Evolutionary conservation across 495 filamentous ascomycete species (phyloP), one percentile per base, ranked within the genome.

Genomic region (Xylaria acuta): DNA sequence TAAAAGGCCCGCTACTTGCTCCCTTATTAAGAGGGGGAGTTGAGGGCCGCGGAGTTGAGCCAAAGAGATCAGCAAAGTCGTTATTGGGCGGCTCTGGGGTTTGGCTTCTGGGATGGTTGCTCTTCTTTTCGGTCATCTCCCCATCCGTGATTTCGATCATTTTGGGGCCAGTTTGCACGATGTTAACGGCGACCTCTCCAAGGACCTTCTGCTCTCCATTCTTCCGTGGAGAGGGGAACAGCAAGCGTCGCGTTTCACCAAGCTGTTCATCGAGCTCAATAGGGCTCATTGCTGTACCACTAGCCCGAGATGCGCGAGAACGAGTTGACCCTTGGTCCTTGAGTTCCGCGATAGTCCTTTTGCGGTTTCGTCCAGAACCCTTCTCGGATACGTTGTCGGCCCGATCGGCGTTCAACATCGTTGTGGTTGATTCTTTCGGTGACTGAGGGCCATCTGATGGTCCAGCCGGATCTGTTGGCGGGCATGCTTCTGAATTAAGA

Each of bases 141-240:
- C 47, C 68, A 67, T 82, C 65, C 49, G 76, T 77, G 9, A 77
- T 76, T 51, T 78, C 77, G 6, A 77, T 75, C 34, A 69, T 74
- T 25, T 79, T 78, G 0, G 82, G 70, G n/a, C 73, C 70, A 25
- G 79, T 84, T 40, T 88, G 87, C 49, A 88, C 85, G 62, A 84
- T 82, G 76, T 91, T 93, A 60, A 88, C 78, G 45, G 82, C 76
- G 36, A 90, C 84, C 72, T 90, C 84, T 76, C 87, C 88, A 56
- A 91, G 82, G 72, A 87, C 82, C 76, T 87, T 91, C 75, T 88
- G 80, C 66, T 84, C 81, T 25, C 87, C 85, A 58, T 89, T 88
- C 74, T 89, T 90, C 69, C 87, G 86, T 2, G 87, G 86, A 8
- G 87, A 88, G n/a, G 92, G 91, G 82, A 98, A 98, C 58, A 98